phyloP scores from a whole-genome alignment of 768 basidiomycete species.

The Lepiota venenata region DNA sequence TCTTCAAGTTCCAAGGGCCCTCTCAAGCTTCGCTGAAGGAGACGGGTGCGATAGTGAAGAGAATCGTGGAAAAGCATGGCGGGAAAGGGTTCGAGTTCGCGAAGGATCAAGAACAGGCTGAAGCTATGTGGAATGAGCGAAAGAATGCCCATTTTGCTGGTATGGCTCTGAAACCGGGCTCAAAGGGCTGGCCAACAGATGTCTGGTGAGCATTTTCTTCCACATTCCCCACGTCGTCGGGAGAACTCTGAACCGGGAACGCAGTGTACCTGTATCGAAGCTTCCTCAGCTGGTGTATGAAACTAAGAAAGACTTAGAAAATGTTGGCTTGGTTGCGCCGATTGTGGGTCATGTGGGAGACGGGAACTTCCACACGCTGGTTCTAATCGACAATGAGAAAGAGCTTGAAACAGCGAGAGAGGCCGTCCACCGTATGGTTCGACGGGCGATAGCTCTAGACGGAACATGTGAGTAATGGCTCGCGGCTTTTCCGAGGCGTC shows the following conservation, averaged over 20 bases:
- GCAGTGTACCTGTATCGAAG: constrained; percentile 58
- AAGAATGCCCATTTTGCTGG: constrained; percentile 63
- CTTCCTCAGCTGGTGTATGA: constrained; percentile 63
- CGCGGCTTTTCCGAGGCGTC: background rate
- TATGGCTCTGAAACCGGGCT: constrained; percentile 53
- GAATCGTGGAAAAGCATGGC: constrained; percentile 59
- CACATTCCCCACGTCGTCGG: background rate
- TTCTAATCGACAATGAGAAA: constrained; percentile 56
- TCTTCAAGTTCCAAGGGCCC: constrained; percentile 86
- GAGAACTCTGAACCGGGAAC: background rate
- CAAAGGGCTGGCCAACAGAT: constrained; percentile 67
- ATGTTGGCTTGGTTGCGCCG: constrained; percentile 52
- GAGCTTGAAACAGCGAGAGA: constrained; percentile 40
- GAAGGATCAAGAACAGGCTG: constrained; percentile 58
- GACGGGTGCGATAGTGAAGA: constrained; percentile 54
- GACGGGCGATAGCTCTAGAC: constrained; percentile 65
- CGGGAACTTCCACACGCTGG: constrained; percentile 48
- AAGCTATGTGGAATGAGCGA: constrained; percentile 69
- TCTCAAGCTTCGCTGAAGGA: constrained; percentile 56
- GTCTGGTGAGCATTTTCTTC: constrained; percentile 49
- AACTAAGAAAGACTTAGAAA: constrained; percentile 66
- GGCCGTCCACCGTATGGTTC: constrained; percentile 59
- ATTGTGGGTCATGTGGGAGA: constrained; percentile 82
- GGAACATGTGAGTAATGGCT: constrained; percentile 58
- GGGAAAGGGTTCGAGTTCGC: constrained; percentile 69